These are phyloP conservation scores for Pleurotus sapidus DNA, from an alignment of 768 basidiomycete genomes.

Conservation along the genomic window DNA sequence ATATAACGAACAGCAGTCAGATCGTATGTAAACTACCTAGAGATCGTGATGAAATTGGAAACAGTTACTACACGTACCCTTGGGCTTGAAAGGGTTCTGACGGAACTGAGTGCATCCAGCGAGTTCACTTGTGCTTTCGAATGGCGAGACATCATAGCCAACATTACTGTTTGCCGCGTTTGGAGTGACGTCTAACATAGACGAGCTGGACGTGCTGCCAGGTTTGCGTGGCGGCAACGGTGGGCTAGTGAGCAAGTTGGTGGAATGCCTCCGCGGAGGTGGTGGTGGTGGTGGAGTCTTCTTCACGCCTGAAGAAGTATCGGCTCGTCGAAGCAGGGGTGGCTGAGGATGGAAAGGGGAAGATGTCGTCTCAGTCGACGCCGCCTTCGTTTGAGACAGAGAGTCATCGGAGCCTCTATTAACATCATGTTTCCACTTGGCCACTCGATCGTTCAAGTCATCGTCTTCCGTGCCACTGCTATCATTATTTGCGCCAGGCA, in stretches of 20 bases:
- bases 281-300: conserved; percentile 65
- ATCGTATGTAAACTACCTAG: not conserved
- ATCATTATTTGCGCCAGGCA: conserved; percentile 4
- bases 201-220: conserved; percentile 13
- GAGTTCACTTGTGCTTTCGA: conserved; percentile 59
- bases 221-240: conserved; percentile 31
- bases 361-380: conserved; percentile 1
- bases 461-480: conserved; percentile 7
- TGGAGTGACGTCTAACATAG: conserved; percentile 20
- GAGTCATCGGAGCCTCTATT: conserved; percentile 16
- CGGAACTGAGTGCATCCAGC: conserved; percentile 51
- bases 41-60: conserved; percentile 43
- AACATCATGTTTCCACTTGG: not conserved
- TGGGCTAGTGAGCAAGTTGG: conserved; percentile 19
- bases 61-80: conserved; percentile 67
- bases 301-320: conserved; percentile 17
- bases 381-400: conserved; percentile 5
- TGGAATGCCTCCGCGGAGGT: conserved; percentile 49
- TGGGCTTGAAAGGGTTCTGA: conserved; percentile 65
- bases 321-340: conserved; percentile 18
- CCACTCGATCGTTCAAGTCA: conserved; percentile 11
- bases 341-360: conserved; percentile 8
- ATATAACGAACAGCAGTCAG: too few relatives aligned
- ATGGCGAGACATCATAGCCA: conserved; percentile 53
- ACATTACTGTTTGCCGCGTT: conserved; percentile 33